Evolutionary conservation across 2,329 filamentous ascomycete species (phyloP).

Genomic region (Curvularia spicifera): DNA sequence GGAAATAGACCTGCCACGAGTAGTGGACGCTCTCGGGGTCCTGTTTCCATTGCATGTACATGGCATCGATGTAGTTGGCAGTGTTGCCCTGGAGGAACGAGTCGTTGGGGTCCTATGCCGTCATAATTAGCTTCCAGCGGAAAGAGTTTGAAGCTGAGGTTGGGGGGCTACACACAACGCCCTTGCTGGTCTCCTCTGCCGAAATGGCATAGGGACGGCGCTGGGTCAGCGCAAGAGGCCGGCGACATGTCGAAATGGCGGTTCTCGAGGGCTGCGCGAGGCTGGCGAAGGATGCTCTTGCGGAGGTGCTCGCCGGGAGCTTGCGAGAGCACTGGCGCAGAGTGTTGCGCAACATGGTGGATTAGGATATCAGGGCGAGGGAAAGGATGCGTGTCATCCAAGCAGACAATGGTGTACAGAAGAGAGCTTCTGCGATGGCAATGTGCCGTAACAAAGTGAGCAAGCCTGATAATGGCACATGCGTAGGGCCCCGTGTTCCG

Average conservation of each 20-base stretch:
- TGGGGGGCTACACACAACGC: constrained; percentile 60
- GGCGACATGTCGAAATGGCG: constrained; percentile 56
- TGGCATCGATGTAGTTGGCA: constrained; percentile 99
- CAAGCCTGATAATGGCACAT: constrained; percentile 24
- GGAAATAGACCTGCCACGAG: constrained; percentile 99
- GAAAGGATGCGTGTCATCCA: constrained; percentile 41
- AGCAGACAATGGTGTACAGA: constrained; percentile 32
- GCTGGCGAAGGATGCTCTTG: constrained; percentile 53
- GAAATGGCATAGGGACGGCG: constrained; percentile 65
- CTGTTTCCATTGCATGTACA: constrained; percentile 97
- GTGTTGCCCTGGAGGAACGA: constrained; percentile 96
- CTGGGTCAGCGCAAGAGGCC: constrained; percentile 55
- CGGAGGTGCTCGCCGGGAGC: constrained; percentile 62
- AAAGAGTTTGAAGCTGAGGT: constrained; percentile 22
- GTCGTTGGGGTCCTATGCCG: constrained; percentile 78
- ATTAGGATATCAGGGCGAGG: constrained; percentile 27
- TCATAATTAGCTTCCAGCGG: constrained; percentile 35
- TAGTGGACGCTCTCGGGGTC: constrained; percentile 93
- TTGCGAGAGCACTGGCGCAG: constrained; percentile 69
- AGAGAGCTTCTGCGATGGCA: constrained; percentile 29
- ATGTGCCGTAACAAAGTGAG: constrained; percentile 22
- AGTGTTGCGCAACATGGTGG: constrained; percentile 74
- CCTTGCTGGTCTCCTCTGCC: constrained; percentile 64
- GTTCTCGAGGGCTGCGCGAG: constrained; percentile 49
- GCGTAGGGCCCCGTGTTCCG: constrained; percentile 26